Percentiles rank a stretch among this genome's conserved stretches.
These are phyloP conservation scores for Chytriomyces hyalinus DNA, from an alignment of 192 early-diverging fungal species.

Conservation along the genomic window DNA sequence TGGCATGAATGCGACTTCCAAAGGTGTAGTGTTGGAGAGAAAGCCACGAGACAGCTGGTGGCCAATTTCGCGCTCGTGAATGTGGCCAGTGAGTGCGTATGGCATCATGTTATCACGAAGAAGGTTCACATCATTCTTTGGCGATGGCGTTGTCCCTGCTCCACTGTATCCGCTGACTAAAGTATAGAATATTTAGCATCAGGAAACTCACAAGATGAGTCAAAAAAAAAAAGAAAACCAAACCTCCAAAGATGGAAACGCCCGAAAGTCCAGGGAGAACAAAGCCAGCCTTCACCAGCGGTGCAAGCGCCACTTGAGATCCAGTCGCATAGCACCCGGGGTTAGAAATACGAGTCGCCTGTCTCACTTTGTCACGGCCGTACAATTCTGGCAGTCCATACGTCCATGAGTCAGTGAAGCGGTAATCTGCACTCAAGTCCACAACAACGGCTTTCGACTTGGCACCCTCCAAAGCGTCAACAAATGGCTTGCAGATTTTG, in stretches of 20 bases:
- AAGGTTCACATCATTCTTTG: slow-evolving; percentile 90
- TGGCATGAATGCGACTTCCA: slow-evolving; percentile 80
- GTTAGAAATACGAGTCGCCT: slow-evolving; percentile 76
- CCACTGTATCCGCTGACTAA: slow-evolving; percentile 94
- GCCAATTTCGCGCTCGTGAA: slow-evolving; percentile 93
- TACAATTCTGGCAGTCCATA: slow-evolving; percentile 75
- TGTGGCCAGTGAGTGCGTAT: slow-evolving; percentile 91
- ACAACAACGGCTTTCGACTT: slow-evolving; percentile 71
- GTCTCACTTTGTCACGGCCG: slow-evolving; percentile 63
- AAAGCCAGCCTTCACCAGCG: slow-evolving; percentile 67
- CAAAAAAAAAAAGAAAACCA: neutral
- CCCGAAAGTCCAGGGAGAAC: slow-evolving; percentile 44
- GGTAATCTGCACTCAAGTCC: slow-evolving; percentile 93
- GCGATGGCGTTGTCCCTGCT: slow-evolving; percentile 96
- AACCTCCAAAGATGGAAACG: slow-evolving; percentile 44
- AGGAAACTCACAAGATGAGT: neutral
- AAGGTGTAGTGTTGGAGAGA: neutral
- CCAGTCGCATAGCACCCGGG: slow-evolving; percentile 99
- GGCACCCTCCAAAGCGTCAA: slow-evolving; percentile 64
- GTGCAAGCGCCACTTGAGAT: slow-evolving; percentile 86
- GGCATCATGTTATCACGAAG: slow-evolving; percentile 89
- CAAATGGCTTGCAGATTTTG: slow-evolving; percentile 91
- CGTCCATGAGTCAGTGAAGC: slow-evolving; percentile 85
- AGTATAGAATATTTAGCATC: neutral
- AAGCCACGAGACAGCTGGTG: slow-evolving; percentile 57